Percentiles rank a stretch among this genome's conserved stretches.
phyloP scores from a whole-genome alignment of 2,329 filamentous ascomycete species.

The Penicillium hordei region DNA sequence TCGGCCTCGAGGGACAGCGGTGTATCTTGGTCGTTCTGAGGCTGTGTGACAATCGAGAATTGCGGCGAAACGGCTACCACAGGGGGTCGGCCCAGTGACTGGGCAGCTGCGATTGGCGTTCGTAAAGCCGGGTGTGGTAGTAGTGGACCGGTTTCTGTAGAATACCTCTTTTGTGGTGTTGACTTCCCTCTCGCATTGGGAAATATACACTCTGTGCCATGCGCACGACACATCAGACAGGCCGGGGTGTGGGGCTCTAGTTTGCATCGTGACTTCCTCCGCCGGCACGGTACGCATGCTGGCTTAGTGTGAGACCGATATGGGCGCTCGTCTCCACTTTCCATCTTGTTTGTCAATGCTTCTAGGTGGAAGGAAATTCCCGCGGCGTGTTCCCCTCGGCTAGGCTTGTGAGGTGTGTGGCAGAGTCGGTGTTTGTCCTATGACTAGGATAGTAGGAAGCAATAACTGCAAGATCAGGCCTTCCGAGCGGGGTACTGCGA shows the following conservation, averaged over 20 bases:
- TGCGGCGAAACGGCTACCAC: not conserved
- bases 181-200: constrained; percentile 1
- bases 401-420: not conserved
- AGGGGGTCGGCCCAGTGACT: not conserved
- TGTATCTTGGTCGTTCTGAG: constrained; percentile 1
- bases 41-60: not conserved
- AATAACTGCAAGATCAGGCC: not conserved
- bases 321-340: constrained; percentile 12
- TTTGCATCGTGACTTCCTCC: constrained; percentile 21
- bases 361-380: not conserved
- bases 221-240: constrained; percentile 20
- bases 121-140: not conserved
- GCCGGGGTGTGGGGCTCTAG: not conserved
- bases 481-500: too few relatives aligned
- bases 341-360: not conserved
- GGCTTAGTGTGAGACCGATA: constrained; percentile 19
- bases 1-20: constrained; percentile 10
- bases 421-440: not conserved
- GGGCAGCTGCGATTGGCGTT: not conserved
- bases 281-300: constrained; percentile 16
- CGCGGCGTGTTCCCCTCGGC: constrained; percentile 2
- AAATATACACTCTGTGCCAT: constrained; percentile 19
- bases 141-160: not conserved
- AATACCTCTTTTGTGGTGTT: not conserved
- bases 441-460: not conserved